A percentile compares a stretch with the other conserved stretches of the same genome.
phyloP scores from a whole-genome alignment of 2,329 filamentous ascomycete species.

The Trichophyton schoenleinii region DNA sequence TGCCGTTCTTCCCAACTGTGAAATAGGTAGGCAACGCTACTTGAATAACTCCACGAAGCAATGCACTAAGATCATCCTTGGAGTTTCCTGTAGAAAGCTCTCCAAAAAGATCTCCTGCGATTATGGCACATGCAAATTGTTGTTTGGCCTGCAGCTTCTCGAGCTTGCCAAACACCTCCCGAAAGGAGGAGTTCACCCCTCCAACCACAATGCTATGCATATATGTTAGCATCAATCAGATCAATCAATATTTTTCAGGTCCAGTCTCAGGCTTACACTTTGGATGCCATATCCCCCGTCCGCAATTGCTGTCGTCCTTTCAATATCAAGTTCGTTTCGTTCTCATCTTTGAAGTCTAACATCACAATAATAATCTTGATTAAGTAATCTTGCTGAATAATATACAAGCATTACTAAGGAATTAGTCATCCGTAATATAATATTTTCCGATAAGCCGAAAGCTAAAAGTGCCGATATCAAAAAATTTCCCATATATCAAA shows the following conservation, averaged over 20 bases:
- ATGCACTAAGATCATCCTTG: constrained; percentile 47
- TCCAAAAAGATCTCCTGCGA: constrained; percentile 72
- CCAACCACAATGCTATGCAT: constrained; percentile 58
- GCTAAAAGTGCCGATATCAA: constrained; percentile 12
- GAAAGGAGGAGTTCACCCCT: constrained; percentile 65
- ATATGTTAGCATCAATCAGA: background rate
- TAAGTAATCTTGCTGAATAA: background rate
- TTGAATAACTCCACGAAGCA: constrained; percentile 59
- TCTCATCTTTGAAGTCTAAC: background rate
- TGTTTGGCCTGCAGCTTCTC: constrained; percentile 74
- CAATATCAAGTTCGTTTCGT: background rate
- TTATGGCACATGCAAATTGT: constrained; percentile 69
- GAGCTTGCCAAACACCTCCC: constrained; percentile 66
- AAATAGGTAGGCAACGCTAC: constrained; percentile 85
- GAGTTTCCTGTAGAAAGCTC: constrained; percentile 32
- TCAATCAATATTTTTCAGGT: background rate
- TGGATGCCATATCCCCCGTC: constrained; percentile 40
- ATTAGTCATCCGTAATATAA: background rate
- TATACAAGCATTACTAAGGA: background rate
- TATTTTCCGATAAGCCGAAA: constrained; percentile 18
- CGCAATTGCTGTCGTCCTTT: background rate
- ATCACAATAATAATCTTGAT: too few relatives aligned
- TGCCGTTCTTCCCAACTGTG: constrained; percentile 58
- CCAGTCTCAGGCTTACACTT: constrained; percentile 36
- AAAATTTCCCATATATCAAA: background rate